Evolutionary conservation across 371 early-diverging fungal genomes (phyloP).

Genomic region (Zychaea mexicana): DNA sequence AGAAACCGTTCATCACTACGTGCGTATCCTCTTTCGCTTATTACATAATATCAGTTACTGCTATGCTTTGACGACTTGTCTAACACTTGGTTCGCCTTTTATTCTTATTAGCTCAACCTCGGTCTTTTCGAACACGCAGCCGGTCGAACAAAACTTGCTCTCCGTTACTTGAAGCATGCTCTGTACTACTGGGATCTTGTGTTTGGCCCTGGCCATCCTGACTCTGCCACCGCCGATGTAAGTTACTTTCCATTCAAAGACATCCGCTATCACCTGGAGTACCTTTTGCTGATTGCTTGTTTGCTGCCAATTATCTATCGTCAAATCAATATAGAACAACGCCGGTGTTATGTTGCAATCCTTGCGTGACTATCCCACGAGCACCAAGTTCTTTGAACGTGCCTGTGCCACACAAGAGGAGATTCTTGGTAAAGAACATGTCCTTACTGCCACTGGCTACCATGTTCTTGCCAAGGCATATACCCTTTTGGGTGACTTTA

Average conservation of each 20-base stretch:
- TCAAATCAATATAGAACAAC: slow-evolving; percentile 60
- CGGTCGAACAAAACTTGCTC: slow-evolving; percentile 76
- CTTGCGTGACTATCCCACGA: slow-evolving; percentile 63
- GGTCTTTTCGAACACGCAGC: slow-evolving; percentile 86
- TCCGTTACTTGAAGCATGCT: slow-evolving; percentile 82
- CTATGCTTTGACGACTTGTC: too few relatives aligned
- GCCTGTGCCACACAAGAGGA: slow-evolving; percentile 69
- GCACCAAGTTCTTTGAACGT: slow-evolving; percentile 75
- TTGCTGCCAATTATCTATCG: neutral
- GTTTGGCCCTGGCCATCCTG: slow-evolving; percentile 79
- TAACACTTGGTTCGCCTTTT: too few relatives aligned
- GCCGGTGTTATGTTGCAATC: slow-evolving; percentile 87
- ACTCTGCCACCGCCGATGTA: slow-evolving; percentile 84
- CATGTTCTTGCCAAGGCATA: slow-evolving; percentile 81
- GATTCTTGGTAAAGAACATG: slow-evolving; percentile 75
- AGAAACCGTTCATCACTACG: slow-evolving; percentile 89
- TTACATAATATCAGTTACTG: neutral
- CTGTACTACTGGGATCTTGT: slow-evolving; percentile 82
- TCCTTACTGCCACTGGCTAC: slow-evolving; percentile 72
- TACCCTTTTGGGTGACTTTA: slow-evolving; percentile 77
- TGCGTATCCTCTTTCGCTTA: slow-evolving; percentile 27
- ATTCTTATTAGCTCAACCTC: slow-evolving; percentile 66
- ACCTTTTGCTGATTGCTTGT: too few relatives aligned
- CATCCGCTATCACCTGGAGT: neutral
- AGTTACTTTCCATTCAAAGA: too few relatives aligned